Base-by-base conservation (phyloP, 805 yeast species). In the Cyberlindnera subsufficiens region DNA sequence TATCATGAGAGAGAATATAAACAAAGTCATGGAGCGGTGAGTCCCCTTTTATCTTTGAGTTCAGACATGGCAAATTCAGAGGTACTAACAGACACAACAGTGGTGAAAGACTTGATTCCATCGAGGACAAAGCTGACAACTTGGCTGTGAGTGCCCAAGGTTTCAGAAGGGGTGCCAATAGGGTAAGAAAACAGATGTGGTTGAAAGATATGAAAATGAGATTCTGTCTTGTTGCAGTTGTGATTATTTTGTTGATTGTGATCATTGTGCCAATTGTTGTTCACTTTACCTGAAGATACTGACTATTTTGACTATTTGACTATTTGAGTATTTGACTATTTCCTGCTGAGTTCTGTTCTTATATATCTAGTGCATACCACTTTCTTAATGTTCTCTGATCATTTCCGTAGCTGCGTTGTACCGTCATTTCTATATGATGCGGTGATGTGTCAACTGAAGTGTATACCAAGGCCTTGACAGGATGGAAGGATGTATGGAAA, bases 171-270 rank as follows among this genome's bases (percentile, higher is more conserved):
- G 95, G 96, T 33, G 98, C 99, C 46, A 91, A 91, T 69, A 82
- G 95, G 56, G 97, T 91, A 38, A 86, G 99, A 68, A 91, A 90
- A 66, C 95, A 90, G 61, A 91, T 91, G 97, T 91, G 98, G 98
- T 86, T 95, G 86, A 91, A 93, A 67, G 96, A 91, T 64, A 76
- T 93, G 78, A 93, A 93, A 72, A 85, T 93, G 91, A 83, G 95
- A 66, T 70, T 90, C 72, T 91, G 98, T 66, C 68, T 86, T 44
- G 82, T 90, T 46, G 79, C 83, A 38, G 85, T 83, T 25, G 81
- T 93, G 41, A 80, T 91, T 59, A 79, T 90, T 41, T 67, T 91
- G 53, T 67, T 91, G 44, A 85, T 91, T 42, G 95, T 91, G 43
- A 79, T 83, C 50, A 86, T 90, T 52, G 96, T 91, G 33, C 98